Conservation (phyloP, 768 basidiomycete species). For the Suillus variegatus region DNA sequence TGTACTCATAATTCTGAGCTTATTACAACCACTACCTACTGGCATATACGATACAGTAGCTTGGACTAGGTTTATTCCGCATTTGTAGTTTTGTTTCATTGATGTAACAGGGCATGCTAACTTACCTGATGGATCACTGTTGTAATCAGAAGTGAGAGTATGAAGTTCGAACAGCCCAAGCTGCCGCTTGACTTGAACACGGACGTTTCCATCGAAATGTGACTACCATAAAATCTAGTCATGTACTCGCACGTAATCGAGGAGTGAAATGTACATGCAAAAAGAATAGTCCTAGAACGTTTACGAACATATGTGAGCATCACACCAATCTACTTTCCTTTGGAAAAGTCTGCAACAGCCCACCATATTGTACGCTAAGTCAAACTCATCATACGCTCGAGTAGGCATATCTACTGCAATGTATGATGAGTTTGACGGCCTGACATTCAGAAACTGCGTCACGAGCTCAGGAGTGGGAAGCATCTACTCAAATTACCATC, state of each 20-base stretch:
- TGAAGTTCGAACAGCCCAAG: neutral
- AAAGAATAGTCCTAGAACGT: neutral
- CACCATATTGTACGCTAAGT: no score
- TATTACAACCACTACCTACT: constrained; percentile 18
- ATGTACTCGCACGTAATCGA: neutral
- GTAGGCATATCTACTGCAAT: no score
- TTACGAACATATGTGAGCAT: neutral
- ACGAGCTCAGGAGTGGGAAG: no score
- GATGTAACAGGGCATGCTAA: neutral
- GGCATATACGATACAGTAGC: constrained; percentile 14
- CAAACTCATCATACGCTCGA: no score
- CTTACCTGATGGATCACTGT: no score
- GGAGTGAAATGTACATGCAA: neutral
- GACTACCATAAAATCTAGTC: neutral
- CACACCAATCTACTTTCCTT: neutral
- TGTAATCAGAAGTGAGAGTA: neutral
- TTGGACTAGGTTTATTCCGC: constrained; percentile 18
- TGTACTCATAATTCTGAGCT: constrained; percentile 11
- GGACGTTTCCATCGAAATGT: neutral
- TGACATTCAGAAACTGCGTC: no score
- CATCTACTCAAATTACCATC: no score
- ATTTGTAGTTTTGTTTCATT: neutral
- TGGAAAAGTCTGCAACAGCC: neutral
- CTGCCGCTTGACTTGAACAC: neutral
- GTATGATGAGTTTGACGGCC: no score